phyloP scores from a whole-genome alignment of 2,329 filamentous ascomycete species.

The Thermoascus crustaceus region DNA sequence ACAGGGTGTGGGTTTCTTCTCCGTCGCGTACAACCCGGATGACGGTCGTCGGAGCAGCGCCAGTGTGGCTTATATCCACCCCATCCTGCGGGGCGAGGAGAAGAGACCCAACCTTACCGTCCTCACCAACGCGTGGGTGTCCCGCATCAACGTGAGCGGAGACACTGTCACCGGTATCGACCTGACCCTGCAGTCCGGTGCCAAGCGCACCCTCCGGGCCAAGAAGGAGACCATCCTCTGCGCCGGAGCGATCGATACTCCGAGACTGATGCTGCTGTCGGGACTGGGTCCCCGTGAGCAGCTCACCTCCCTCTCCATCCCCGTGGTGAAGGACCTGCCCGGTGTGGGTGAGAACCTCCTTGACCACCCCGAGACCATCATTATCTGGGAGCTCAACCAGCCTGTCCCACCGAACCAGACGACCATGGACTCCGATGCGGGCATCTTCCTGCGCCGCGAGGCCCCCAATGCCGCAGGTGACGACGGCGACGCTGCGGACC shows the following conservation, averaged over 20 bases:
- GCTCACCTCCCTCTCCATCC: constrained; percentile 44
- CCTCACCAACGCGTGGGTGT: constrained; percentile 81
- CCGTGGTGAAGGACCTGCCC: constrained; percentile 52
- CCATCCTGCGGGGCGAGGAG: constrained; percentile 76
- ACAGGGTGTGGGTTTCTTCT: constrained; percentile 81
- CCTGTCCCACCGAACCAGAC: constrained; percentile 72
- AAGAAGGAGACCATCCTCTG: constrained; percentile 71
- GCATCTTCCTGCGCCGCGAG: constrained; percentile 78
- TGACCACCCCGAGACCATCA: constrained; percentile 59
- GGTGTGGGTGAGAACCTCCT: constrained; percentile 58
- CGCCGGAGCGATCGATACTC: constrained; percentile 74
- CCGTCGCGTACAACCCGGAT: constrained; percentile 83
- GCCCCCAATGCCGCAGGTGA: constrained; percentile 56
- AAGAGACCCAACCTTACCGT: constrained; percentile 75
- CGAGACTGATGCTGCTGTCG: constrained; percentile 54
- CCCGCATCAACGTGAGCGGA: constrained; percentile 64
- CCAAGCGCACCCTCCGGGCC: constrained; percentile 48
- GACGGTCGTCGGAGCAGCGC: constrained; percentile 76
- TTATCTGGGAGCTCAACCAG: constrained; percentile 71
- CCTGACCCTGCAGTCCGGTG: constrained; percentile 55
- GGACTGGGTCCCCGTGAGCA: constrained; percentile 46
- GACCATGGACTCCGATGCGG: constrained; percentile 84
- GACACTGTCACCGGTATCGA: constrained; percentile 66
- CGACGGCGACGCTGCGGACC: constrained; percentile 69
- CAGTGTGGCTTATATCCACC: constrained; percentile 87